phyloP scores from a whole-genome alignment of 148 eudicot species.

The Camellia lanceoleosa region DNA sequence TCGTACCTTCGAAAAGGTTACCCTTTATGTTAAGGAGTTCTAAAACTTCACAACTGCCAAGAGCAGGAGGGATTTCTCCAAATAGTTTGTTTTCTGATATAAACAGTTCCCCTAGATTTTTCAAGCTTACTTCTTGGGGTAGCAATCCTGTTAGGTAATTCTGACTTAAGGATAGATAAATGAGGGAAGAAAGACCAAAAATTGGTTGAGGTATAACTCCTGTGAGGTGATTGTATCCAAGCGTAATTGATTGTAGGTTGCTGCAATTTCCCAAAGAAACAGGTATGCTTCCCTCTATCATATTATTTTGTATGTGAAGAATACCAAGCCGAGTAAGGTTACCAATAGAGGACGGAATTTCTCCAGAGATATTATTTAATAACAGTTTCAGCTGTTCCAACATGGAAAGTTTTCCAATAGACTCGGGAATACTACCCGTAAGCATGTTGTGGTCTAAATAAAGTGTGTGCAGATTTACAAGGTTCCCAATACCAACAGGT shows the following conservation, averaged over 20 bases:
- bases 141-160: constrained; percentile 17
- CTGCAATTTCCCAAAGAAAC: constrained; percentile 13
- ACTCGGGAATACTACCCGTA: constrained; percentile 16
- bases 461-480: neutral
- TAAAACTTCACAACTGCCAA: constrained; percentile 10
- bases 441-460: constrained; percentile 12
- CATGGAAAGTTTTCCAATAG: constrained; percentile 10
- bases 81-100: constrained; percentile 17
- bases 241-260: neutral
- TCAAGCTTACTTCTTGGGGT: constrained; percentile 24
- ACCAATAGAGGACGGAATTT: constrained; percentile 23
- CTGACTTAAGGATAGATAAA: neutral
- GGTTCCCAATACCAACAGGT: constrained; percentile 12
- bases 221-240: constrained; percentile 6
- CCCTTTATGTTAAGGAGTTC: constrained; percentile 8
- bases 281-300: constrained; percentile 20
- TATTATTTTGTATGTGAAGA: neutral
- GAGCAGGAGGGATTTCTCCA: constrained; percentile 21
- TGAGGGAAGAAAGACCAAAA: constrained; percentile 16
- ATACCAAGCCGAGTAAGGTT: neutral
- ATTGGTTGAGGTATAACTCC: constrained; percentile 9
- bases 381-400: neutral
- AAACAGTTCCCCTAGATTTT: neutral
- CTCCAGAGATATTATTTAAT: constrained; percentile 3
- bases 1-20: constrained; percentile 20